phyloP scores from a whole-genome alignment of 1,139 yeast species.

The Tardiomyces depauwii region DNA sequence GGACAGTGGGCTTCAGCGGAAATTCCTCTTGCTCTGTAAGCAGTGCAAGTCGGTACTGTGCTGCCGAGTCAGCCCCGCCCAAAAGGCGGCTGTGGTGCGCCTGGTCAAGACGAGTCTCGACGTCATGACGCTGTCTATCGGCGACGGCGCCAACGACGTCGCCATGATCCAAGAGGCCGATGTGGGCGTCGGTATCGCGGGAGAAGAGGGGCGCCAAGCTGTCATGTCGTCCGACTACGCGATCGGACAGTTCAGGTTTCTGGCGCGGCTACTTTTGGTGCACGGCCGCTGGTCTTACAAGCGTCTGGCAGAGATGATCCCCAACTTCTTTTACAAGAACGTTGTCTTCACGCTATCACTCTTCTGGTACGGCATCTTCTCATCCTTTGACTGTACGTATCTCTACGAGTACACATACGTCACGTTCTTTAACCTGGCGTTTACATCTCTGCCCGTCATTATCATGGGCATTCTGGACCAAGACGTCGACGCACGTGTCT shows the following conservation, averaged over 20 bases:
- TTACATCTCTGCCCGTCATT: slow-evolving; percentile 88
- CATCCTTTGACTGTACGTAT: slow-evolving; percentile 84
- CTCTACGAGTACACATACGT: slow-evolving; percentile 85
- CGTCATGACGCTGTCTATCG: slow-evolving; percentile 87
- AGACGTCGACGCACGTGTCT: slow-evolving; percentile 75
- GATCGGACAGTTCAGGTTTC: slow-evolving; percentile 82
- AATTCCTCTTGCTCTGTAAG: slow-evolving; percentile 77
- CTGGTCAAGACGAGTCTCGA: slow-evolving; percentile 71
- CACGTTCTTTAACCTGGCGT: slow-evolving; percentile 89
- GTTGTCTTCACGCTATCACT: slow-evolving; percentile 78
- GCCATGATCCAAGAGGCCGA: slow-evolving; percentile 99
- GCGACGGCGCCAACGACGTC: slow-evolving; percentile 97
- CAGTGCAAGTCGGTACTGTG: slow-evolving; percentile 90
- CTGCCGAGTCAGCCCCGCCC: slow-evolving; percentile 96
- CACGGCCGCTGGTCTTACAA: slow-evolving; percentile 98
- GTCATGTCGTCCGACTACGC: slow-evolving; percentile 98
- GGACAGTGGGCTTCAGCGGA: slow-evolving; percentile 46
- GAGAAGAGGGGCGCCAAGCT: slow-evolving; percentile 97
- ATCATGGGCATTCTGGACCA: slow-evolving; percentile 87
- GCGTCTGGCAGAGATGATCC: slow-evolving; percentile 87
- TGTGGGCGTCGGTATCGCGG: slow-evolving; percentile 97
- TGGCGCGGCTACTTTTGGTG: slow-evolving; percentile 66
- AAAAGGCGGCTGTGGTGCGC: slow-evolving; percentile 91
- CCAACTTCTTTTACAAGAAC: slow-evolving; percentile 86
- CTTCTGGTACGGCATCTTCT: slow-evolving; percentile 87